Evolutionary conservation across 192 early-diverging fungal genomes (phyloP).

Genomic region (Neocallimastix lanati): DNA sequence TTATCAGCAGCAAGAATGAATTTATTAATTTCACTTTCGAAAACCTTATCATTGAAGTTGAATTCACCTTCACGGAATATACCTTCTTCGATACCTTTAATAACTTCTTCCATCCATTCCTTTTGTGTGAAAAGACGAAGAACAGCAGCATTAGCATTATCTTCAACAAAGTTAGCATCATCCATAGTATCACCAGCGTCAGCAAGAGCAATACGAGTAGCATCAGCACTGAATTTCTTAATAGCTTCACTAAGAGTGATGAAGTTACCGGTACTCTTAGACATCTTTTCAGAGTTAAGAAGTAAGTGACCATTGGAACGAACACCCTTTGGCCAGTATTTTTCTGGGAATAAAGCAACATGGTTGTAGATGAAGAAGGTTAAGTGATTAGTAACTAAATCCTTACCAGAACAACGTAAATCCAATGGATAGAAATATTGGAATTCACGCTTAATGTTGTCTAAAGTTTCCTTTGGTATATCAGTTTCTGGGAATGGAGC

Average conservation of each 20-base stretch:
- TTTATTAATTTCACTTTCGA: conserved; percentile 73
- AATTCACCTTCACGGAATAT: conserved; percentile 27
- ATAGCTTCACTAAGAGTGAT: conserved; percentile 63
- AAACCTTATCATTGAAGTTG: conserved; percentile 75
- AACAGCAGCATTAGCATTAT: conserved; percentile 87
- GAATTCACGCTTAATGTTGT: conserved; percentile 69
- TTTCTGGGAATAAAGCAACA: conserved; percentile 78
- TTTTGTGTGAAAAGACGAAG: conserved; percentile 72
- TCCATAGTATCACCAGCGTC: conserved; percentile 91
- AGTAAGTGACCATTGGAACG: conserved; percentile 90
- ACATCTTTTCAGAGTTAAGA: conserved; percentile 93
- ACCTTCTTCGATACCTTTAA: conserved; percentile 22
- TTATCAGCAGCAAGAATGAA: conserved; percentile 43
- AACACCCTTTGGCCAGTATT: conserved; percentile 70
- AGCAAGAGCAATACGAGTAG: conserved; percentile 81
- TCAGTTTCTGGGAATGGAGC: conserved; percentile 27
- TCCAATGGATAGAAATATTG: conserved; percentile 97
- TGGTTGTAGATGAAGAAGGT: conserved; percentile 96
- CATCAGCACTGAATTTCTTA: conserved; percentile 84
- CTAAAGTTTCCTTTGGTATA: conserved; percentile 49
- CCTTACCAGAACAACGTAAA: conserved; percentile 89
- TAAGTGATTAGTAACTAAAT: conserved; percentile 93
- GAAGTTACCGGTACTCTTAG: conserved; percentile 94
- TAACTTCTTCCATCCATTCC: conserved; percentile 73
- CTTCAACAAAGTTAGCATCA: conserved; percentile 96